Evolutionary conservation across 2,329 filamentous ascomycete genomes (phyloP).

Genomic region (Diplocarpon mali): DNA sequence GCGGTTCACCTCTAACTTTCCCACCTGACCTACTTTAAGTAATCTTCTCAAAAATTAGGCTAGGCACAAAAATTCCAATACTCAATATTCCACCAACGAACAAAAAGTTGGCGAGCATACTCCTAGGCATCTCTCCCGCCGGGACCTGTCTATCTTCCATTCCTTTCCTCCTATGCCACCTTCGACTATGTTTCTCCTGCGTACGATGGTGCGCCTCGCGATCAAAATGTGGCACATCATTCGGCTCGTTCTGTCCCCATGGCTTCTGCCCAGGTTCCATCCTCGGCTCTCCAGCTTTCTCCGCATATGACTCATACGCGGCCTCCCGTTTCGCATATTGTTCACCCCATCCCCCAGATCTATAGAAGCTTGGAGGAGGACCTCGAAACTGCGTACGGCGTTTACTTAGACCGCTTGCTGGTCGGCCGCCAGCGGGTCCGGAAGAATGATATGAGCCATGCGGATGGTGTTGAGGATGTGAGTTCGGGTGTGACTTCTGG

Average conservation of each 20-base stretch:
- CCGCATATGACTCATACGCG: slow-evolving; percentile 31
- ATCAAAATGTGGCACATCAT: slow-evolving; percentile 70
- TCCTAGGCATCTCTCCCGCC: slow-evolving; percentile 10
- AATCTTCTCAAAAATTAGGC: slow-evolving; percentile 20
- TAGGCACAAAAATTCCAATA: slow-evolving; percentile 28
- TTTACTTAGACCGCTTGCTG: slow-evolving; percentile 70
- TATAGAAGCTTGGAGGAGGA: slow-evolving; percentile 82
- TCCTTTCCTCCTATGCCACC: slow-evolving; percentile 21
- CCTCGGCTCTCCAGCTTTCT: slow-evolving; percentile 33
- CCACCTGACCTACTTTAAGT: slow-evolving; percentile 7
- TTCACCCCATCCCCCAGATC: slow-evolving; percentile 65
- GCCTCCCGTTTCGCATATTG: slow-evolving; percentile 48
- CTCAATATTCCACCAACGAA: slow-evolving; percentile 27
- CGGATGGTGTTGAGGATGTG: slow-evolving; percentile 21
- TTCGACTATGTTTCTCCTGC: slow-evolving; percentile 37
- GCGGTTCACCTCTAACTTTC: slow-evolving; percentile 4
- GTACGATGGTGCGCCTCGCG: slow-evolving; percentile 60
- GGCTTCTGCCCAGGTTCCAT: slow-evolving; percentile 49
- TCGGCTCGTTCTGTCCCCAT: slow-evolving; percentile 31
- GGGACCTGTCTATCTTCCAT: slow-evolving; percentile 22
- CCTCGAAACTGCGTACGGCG: slow-evolving; percentile 68
- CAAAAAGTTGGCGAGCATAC: slow-evolving; percentile 32
- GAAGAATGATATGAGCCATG: slow-evolving; percentile 44
- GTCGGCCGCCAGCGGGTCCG: slow-evolving; percentile 59
- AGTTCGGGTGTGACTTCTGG: slow-evolving; percentile 6